Base-by-base conservation (phyloP, 371 early-diverging fungal genomes). In the Fennellomyces sp. region DNA sequence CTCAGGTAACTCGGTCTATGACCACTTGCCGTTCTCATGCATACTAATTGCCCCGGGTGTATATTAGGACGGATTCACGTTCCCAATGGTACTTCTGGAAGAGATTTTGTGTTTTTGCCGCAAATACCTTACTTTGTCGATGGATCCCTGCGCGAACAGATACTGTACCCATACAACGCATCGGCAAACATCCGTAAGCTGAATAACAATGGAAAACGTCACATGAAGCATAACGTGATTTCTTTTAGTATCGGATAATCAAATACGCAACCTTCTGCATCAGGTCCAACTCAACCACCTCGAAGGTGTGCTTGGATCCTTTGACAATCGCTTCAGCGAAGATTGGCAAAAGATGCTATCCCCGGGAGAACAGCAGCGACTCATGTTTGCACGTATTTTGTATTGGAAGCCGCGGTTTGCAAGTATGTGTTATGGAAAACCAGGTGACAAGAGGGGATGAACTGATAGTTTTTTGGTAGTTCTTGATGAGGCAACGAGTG, bases 331-430 rank as follows among this genome's bases (percentile, higher is more conserved):
- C 0, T 85, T 82, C 48, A 79, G 81, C 17, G 69, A 77, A 50
- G 82, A 85, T 35, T 93, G 92, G 91, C 65, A 68, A 56, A 82
- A 77, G 58, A 71, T 84, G 59, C 71, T 93, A 31, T 91, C 91
- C 6, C 92, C 93, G 13, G 92, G 93, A 49, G 92, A 93, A 68
- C 84, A 84, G 61, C 92, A 93, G 56, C 79, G 82, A 28, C 61
- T 93, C 41, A 82, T 88, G 3, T 80, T 91, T 72, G 89, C 88
- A 5, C 76, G 93, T 19, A 59, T 90, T 5, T 76, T 93, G 60
- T 86, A 82, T 56, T 81, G 83, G 68, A 68, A 73, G 7, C 93
- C 92, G 1, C 51, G 63, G 25, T 91, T 90, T 81, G 90, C 89
- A 42, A 75, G 87, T 83, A 84, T 60, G 63, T 41, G 2, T 21